These are phyloP conservation scores for Sphenostylis stenocarpa DNA, from an alignment of 306 rosid genomes.

Conservation along the genomic window DNA sequence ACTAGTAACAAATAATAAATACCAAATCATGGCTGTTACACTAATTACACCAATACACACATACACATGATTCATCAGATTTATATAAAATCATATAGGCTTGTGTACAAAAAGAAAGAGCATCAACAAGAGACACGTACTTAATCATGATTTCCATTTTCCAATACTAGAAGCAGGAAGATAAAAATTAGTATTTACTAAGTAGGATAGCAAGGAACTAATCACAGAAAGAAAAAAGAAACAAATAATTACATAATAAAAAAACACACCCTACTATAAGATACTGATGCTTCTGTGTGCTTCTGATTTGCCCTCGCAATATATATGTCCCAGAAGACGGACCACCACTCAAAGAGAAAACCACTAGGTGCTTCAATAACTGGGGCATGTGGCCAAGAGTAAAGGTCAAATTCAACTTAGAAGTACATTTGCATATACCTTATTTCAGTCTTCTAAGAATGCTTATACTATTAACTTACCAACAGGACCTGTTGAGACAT, in stretches of 20 bases:
- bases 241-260: background rate
- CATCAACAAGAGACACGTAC: background rate
- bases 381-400: constrained; percentile 37
- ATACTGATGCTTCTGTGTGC: constrained; percentile 66
- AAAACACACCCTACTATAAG: constrained; percentile 55
- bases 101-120: background rate
- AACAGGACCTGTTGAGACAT: constrained; percentile 51
- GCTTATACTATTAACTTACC: constrained; percentile 50
- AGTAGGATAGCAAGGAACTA: background rate
- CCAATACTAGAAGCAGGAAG: constrained; percentile 9
- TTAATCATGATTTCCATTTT: constrained; percentile 9
- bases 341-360: constrained; percentile 94
- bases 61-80: background rate
- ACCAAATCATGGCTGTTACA: background rate
- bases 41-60: background rate
- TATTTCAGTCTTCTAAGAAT: background rate
- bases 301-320: constrained; percentile 56
- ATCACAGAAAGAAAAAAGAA: background rate
- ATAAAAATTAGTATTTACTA: background rate
- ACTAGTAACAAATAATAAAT: background rate
- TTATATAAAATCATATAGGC: background rate
- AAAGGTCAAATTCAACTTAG: constrained; percentile 15
- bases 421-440: background rate
- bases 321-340: constrained; percentile 78
- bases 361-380: constrained; percentile 75